A percentile compares a stretch with the other conserved stretches of the same genome.
Evolutionary conservation across 176 grass and related monocot species (phyloP).

Genomic region (sorghum (Sorghum bicolor)): DNA sequence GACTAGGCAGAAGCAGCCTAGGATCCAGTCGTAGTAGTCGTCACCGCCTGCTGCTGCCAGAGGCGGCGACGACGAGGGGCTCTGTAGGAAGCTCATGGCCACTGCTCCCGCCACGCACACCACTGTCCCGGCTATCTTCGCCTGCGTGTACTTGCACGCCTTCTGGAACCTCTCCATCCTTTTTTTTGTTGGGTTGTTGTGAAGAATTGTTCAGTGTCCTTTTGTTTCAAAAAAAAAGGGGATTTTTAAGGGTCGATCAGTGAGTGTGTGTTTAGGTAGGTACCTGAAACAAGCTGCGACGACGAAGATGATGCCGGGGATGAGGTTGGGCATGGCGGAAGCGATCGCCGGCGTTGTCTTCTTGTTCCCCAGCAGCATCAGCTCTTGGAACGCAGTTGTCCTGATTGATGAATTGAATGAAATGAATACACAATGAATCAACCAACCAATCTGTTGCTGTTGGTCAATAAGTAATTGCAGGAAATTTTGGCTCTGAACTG

Average conservation of each 20-base stretch:
- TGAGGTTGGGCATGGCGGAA: slow-evolving; percentile 69
- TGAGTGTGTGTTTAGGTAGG: not conserved
- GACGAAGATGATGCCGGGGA: slow-evolving; percentile 58
- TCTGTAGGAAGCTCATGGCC: slow-evolving; percentile 60
- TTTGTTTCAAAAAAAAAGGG: too few species aligned
- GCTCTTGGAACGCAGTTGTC: slow-evolving; percentile 44
- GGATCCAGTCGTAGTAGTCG: slow-evolving; percentile 44
- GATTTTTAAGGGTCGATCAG: too few species aligned
- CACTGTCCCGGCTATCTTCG: slow-evolving; percentile 57
- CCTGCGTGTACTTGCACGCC: slow-evolving; percentile 56
- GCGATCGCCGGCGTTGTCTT: slow-evolving; percentile 58
- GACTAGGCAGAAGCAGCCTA: slow-evolving; percentile 61
- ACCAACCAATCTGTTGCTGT: not conserved
- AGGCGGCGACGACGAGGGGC: slow-evolving; percentile 1
- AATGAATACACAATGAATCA: not conserved
- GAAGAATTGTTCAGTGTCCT: too few species aligned
- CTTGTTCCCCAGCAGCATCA: slow-evolving; percentile 52
- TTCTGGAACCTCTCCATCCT: slow-evolving; percentile 66
- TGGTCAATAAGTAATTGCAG: too few species aligned
- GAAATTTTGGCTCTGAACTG: not conserved
- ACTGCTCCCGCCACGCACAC: slow-evolving; percentile 61
- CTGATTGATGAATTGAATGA: slow-evolving; percentile 11
- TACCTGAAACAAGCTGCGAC: slow-evolving; percentile 56
- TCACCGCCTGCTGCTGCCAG: too few species aligned
- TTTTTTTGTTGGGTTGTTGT: not conserved